Evolutionary conservation across 768 basidiomycete genomes (phyloP), one percentile per base, ranked within the genome.

Genomic region (Neoboletus magnificus): DNA sequence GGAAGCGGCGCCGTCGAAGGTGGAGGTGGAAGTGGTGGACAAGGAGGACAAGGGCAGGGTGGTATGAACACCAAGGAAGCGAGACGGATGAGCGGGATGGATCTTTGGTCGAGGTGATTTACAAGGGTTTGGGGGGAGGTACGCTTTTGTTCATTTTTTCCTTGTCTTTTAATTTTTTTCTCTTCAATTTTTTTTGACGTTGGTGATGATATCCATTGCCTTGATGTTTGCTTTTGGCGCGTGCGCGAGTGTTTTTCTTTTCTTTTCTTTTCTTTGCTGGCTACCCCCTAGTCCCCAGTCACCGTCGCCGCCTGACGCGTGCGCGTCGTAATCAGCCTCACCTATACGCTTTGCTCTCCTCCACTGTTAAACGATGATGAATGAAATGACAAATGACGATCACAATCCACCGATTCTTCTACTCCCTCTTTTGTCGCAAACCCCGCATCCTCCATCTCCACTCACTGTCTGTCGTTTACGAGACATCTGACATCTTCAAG

Each of bases 31-130:
- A 64, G 72, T 11, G 57, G 76, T 29, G 73, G 74, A 23, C 65
- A 58, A 8, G 52, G 44, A 9, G 57, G 50, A 32, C 61, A 62
- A 29, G 55, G 48, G 6, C 52, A 75, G 44, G 77, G 77, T 59
- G 48, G 30, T 11, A 59, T 75, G 48, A 65, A 72, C 50, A 65
- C 77, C 53, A 86, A 86, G 73, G 85, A 88, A 55, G 69, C 69
- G 36, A 75, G 86, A 68, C 78, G 85, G 67, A 72, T 80, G 55
- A 85, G 81, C 56, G 82, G 82, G 54, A 83, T 87, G 79, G 88
- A 91, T 69, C 69, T 81, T 50, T 91, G 89, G 88, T 82, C 84
- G 61, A 82, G 88, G 79, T 89, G 76, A 84, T 56, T 54, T 43
- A 20, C 37, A 36, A 32, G 40, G 45, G 29, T 42, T 12, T 27